Percentiles rank a stretch among this genome's conserved stretches.
phyloP scores from a whole-genome alignment of 352 stramenopile species.

The Phytopythium boreale region DNA sequence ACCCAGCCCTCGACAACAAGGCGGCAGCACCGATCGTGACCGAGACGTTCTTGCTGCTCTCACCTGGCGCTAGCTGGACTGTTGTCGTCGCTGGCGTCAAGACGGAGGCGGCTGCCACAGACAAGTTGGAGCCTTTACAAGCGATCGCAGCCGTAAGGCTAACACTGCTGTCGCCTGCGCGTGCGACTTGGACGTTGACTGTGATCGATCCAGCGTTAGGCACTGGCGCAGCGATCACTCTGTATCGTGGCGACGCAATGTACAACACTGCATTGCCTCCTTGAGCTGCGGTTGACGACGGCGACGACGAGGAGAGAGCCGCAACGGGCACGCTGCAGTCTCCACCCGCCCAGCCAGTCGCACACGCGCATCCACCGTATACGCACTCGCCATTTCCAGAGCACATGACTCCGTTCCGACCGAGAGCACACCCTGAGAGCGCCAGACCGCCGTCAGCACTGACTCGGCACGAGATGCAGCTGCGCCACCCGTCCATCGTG shows the following conservation, averaged over 20 bases:
- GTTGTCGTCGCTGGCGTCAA: slow-evolving; percentile 7
- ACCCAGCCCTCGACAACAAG: slow-evolving; percentile 27
- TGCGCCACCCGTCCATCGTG: slow-evolving; percentile 50
- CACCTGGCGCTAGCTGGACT: slow-evolving; percentile 23
- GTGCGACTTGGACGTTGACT: slow-evolving; percentile 29
- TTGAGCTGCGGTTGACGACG: neutral
- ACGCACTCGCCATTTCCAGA: slow-evolving; percentile 52
- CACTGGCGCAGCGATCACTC: slow-evolving; percentile 16
- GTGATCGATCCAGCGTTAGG: slow-evolving; percentile 8
- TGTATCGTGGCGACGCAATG: slow-evolving; percentile 30
- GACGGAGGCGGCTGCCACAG: slow-evolving; percentile 11
- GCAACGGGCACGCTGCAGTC: slow-evolving; percentile 35
- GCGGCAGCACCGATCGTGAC: slow-evolving; percentile 20
- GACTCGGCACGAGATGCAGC: slow-evolving; percentile 46
- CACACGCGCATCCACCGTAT: slow-evolving; percentile 50
- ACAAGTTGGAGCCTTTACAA: slow-evolving; percentile 35
- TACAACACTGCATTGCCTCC: slow-evolving; percentile 32
- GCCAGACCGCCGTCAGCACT: slow-evolving; percentile 5
- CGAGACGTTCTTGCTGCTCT: slow-evolving; percentile 16
- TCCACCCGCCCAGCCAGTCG: slow-evolving; percentile 29
- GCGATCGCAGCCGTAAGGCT: slow-evolving; percentile 15
- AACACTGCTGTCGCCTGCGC: slow-evolving; percentile 21
- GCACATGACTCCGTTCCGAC: slow-evolving; percentile 57
- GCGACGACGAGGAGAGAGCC: neutral
- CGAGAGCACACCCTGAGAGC: slow-evolving; percentile 33